Evolutionary conservation across 345 rosid species (phyloP).

Genomic region (Combretum micranthum): DNA sequence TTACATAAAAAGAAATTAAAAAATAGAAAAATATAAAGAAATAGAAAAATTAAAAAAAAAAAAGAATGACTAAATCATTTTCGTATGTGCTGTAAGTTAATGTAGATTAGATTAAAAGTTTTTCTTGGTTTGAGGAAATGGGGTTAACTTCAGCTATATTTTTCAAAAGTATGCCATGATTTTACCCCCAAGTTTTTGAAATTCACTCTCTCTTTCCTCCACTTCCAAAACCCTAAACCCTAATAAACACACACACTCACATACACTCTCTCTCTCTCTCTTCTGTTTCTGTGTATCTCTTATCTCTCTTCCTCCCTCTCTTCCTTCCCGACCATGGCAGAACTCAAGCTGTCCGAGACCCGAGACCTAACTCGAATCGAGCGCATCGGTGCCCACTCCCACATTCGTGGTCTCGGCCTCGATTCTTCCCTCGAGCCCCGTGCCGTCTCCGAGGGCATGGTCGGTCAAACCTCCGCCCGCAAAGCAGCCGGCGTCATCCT

Average conservation of each 20-base stretch:
- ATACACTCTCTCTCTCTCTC: not conserved
- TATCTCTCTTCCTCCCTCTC: not conserved
- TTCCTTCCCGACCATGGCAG: constrained; percentile 40
- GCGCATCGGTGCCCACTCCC: constrained; percentile 94
- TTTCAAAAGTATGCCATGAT: too few species aligned
- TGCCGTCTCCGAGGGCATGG: constrained; percentile 86
- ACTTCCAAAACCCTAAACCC: constrained; percentile 20
- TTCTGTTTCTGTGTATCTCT: too few species aligned
- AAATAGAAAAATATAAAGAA: too few species aligned
- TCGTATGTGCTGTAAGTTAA: too few species aligned
- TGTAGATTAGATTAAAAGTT: too few species aligned
- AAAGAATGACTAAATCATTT: too few species aligned
- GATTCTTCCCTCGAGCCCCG: constrained; percentile 88
- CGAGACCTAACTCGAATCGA: constrained; percentile 90
- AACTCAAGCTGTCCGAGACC: constrained; percentile 65
- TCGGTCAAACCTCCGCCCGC: constrained; percentile 70
- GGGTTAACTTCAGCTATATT: too few species aligned
- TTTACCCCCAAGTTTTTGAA: too few species aligned
- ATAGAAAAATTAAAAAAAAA: too few species aligned
- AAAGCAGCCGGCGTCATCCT: constrained; percentile 94
- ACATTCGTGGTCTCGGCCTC: constrained; percentile 87
- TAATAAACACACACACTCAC: too few species aligned
- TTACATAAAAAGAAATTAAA: too few species aligned
- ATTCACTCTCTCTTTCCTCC: not conserved
- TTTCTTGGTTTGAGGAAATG: too few species aligned